Base-by-base conservation (phyloP, 2,329 filamentous ascomycete genomes). In the Periconia sp. region DNA sequence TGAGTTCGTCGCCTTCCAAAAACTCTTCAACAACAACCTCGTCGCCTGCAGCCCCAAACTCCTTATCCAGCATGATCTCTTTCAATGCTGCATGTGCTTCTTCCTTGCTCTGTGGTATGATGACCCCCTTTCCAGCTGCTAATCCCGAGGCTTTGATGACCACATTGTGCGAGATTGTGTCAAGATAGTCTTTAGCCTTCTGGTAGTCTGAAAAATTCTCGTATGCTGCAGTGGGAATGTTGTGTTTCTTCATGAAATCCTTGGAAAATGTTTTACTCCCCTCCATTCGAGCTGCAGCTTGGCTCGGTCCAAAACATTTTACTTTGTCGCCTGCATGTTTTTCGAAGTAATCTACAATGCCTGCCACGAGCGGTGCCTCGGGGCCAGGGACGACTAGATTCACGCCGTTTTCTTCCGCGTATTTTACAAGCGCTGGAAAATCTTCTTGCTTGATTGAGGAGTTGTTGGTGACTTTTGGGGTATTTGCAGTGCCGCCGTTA, bases 261-360 rank as follows among this genome's bases (percentile, higher is more conserved):
- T 99, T 99, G 57, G 90, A 92, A 74, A 95, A 97, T 11, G 93
- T 90, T 81, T 99, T 99, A 78, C 90, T 95, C 55, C 94, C 94
- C 76, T 99, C 94, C 83, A 99, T 91, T 43, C 85, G 84, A 17
- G 94, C 92, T 19, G 94, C 93, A 46, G 85, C 85, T 76, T 89
- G 86, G 53, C 87, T 89, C 6, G 94, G 94, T 1, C 93, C 94
- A 69, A 97, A 97, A 74, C 86, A 88, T 63, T 85, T 83, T 70
- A 96, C 91, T 41, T 64, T 52, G n/a, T 42, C 45, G 2, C 54
- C 55, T 15, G 53, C 73, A 79, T 81, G 74, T 49, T 82, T 75
- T 58, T 85, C 81, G 79, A 97, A 97, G 77, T 88, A 89, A 65
- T 87, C 88, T 68, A 92, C 88, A 57, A 97, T 88, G 49, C 94